These are phyloP conservation scores for Fomes fomentarius DNA, from an alignment of 1,284 basidiomycete genomes.

Conservation along the genomic window DNA sequence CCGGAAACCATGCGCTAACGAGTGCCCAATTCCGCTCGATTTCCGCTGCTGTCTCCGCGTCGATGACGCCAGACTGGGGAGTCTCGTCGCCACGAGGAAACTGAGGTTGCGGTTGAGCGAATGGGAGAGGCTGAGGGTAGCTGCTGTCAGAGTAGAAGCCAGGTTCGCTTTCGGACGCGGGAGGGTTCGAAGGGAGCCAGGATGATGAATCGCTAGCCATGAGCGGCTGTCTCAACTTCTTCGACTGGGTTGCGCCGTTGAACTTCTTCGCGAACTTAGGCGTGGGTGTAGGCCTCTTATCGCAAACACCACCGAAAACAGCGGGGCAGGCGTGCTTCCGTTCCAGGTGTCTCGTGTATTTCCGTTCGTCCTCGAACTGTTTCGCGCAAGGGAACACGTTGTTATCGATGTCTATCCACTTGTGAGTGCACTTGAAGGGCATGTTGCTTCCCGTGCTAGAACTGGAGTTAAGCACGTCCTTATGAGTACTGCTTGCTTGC, in stretches of 20 bases:
- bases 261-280: not conserved
- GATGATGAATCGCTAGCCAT: not conserved
- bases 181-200: not conserved
- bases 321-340: not conserved
- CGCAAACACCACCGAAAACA: not conserved
- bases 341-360: not conserved
- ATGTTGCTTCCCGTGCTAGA: too few species aligned
- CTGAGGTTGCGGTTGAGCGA: too few species aligned
- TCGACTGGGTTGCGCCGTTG: not conserved
- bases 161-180: too few species aligned
- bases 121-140: too few species aligned
- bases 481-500: too few species aligned
- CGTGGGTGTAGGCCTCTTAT: not conserved
- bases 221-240: not conserved
- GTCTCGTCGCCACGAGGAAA: too few species aligned
- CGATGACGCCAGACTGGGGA: too few species aligned
- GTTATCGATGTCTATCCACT: not conserved
- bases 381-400: not conserved
- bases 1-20: too few species aligned
- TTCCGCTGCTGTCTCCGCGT: too few species aligned
- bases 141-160: too few species aligned
- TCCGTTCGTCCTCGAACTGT: not conserved
- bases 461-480: too few species aligned
- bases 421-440: not conserved
- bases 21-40: too few species aligned